Evolutionary conservation across 2,329 filamentous ascomycete species (phyloP).

Genomic region (Ceratocystis destructans): DNA sequence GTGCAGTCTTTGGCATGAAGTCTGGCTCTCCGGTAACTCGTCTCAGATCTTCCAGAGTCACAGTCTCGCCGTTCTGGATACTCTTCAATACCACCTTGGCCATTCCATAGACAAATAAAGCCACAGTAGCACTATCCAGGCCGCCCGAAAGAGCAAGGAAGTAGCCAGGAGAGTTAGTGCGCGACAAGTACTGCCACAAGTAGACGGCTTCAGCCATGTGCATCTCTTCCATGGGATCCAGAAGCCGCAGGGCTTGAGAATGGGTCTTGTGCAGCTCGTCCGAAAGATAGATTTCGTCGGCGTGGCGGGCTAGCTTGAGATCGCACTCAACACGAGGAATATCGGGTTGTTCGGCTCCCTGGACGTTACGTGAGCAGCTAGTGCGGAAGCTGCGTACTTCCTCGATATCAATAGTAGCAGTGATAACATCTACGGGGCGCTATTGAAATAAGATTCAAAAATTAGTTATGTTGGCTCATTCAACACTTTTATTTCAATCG

Average conservation of each 20-base stretch:
- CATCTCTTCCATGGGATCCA: conserved; percentile 27
- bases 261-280: conserved; percentile 23
- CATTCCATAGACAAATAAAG: conserved; percentile 33
- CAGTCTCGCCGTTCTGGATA: conserved; percentile 29
- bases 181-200: conserved; percentile 44
- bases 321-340: conserved; percentile 25
- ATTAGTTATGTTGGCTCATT: background rate
- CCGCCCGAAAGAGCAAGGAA: conserved; percentile 37
- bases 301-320: conserved; percentile 22
- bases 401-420: conserved; percentile 55
- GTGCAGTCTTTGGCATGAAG: conserved; percentile 40
- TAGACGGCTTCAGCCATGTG: conserved; percentile 24
- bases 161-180: conserved; percentile 37
- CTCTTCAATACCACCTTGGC: conserved; percentile 42
- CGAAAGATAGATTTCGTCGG: conserved; percentile 24
- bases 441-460: background rate
- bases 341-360: conserved; percentile 35
- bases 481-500: conserved; percentile 25
- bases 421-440: conserved; percentile 50
- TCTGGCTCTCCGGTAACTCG: conserved; percentile 22
- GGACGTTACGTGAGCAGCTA: conserved; percentile 42
- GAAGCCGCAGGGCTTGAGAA: conserved; percentile 21
- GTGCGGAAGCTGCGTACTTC: conserved; percentile 51
- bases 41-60: conserved; percentile 23
- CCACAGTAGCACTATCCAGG: conserved; percentile 23